These are phyloP conservation scores for Teunomyces aglyptinius DNA, from an alignment of 805 yeast genomes.

Conservation along the genomic window DNA sequence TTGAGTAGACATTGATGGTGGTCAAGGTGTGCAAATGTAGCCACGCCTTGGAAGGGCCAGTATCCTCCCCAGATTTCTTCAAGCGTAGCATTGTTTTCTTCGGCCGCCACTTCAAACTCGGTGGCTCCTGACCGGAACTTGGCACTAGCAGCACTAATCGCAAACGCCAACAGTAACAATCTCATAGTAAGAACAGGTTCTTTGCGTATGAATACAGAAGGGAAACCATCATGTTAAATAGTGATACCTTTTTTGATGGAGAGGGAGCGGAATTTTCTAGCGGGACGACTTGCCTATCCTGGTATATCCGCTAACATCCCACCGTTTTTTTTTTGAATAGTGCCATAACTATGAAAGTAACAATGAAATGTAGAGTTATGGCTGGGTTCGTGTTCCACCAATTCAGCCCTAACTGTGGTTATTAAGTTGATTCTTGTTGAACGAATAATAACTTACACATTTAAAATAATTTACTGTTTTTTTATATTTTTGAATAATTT, in stretches of 20 bases:
- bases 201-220: not conserved
- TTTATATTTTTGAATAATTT: too few relatives aligned
- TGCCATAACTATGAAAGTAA: too few relatives aligned
- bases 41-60: constrained; percentile 70
- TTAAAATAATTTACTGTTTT: too few relatives aligned
- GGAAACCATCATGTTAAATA: not conserved
- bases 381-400: too few relatives aligned
- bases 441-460: too few relatives aligned
- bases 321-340: too few relatives aligned
- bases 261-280: not conserved
- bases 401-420: too few relatives aligned
- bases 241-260: not conserved
- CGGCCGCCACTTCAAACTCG: not conserved
- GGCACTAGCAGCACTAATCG: not conserved
- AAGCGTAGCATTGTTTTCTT: constrained; percentile 25
- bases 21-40: constrained; percentile 73
- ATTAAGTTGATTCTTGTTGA: too few relatives aligned
- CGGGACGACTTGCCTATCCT: not conserved
- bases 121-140: not conserved
- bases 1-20: constrained; percentile 56
- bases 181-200: not conserved
- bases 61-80: constrained; percentile 67
- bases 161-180: constrained; percentile 1
- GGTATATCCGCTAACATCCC: not conserved
- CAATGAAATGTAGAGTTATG: too few relatives aligned